Percentiles rank a stretch among this genome's conserved stretches.
These are phyloP conservation scores for Blastobotrys buckinghamii DNA, from an alignment of 1,139 yeast species.

Conservation along the genomic window DNA sequence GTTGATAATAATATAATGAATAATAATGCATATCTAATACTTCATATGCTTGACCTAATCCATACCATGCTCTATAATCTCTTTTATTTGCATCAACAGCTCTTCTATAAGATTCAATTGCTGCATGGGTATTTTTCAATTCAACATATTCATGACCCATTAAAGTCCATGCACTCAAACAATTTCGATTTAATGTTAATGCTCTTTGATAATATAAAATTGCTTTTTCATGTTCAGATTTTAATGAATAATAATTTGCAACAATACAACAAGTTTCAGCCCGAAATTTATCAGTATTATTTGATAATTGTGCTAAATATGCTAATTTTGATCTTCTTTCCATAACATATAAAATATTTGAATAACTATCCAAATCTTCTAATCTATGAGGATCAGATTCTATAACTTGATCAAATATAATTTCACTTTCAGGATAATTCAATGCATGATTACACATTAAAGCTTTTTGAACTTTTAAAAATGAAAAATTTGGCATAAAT, in stretches of 20 bases:
- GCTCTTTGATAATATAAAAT: slow-evolving; percentile 92
- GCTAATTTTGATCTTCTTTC: slow-evolving; percentile 82
- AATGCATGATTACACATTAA: slow-evolving; percentile 71
- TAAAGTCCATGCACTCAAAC: slow-evolving; percentile 92
- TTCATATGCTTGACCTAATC: slow-evolving; percentile 96
- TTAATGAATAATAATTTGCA: slow-evolving; percentile 89
- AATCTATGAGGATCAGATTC: slow-evolving; percentile 77
- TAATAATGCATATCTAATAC: slow-evolving; percentile 93
- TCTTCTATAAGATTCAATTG: slow-evolving; percentile 88
- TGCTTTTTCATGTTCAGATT: slow-evolving; percentile 92
- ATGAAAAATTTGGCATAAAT: slow-evolving; percentile 66
- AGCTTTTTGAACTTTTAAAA: slow-evolving; percentile 75
- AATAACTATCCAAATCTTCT: slow-evolving; percentile 86
- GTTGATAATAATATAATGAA: slow-evolving; percentile 85
- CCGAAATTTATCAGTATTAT: slow-evolving; percentile 76
- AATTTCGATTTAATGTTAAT: slow-evolving; percentile 67
- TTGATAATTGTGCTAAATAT: slow-evolving; percentile 78
- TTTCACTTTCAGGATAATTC: slow-evolving; percentile 76
- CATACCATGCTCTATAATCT: slow-evolving; percentile 98
- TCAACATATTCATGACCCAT: slow-evolving; percentile 99
- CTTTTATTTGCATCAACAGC: slow-evolving; percentile 87
- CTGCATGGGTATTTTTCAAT: slow-evolving; percentile 92
- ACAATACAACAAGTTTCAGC: slow-evolving; percentile 94
- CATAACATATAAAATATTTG: slow-evolving; percentile 91
- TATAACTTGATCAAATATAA: slow-evolving; percentile 68